Evolutionary conservation across 768 basidiomycete species (phyloP), one percentile per base, ranked within the genome.

Genomic region (Suillus subalutaceus): DNA sequence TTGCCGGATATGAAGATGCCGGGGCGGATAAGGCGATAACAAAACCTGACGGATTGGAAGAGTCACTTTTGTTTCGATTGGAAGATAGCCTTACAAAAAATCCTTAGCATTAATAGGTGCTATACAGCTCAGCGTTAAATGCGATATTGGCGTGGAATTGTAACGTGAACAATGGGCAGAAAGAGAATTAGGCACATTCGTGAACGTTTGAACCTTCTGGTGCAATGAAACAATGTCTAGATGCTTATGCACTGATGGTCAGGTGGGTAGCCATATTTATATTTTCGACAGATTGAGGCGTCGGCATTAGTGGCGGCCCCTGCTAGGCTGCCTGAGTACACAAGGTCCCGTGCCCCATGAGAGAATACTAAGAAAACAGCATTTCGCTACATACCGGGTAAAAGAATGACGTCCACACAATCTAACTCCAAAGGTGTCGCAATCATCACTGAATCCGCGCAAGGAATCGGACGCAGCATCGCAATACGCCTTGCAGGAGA

Each of bases 401-500:
- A 16, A 26, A 2, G 26, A 8, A 43, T 43, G 59, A 13, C 18
- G 6, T 6, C 68, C 50, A 48, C 38, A 16, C 66, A 64, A 56
- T 10, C 38, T 0, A 20, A 23, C n/a, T 26, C 68, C 12, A 78
- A 75, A 64, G 76, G 77, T 2, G 68, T 73, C 44, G 77, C 76
- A 18, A 52, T 79, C 16, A 72, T 79, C 53, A 78, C 76, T 7
- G 77, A 76, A 38, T 70, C 76, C 0, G 75, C 71, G 15, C 73
- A 65, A 30, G 79, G 74, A 12, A 80, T 81, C 26, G 80, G 80
- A 9, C 73, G 73, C 5, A 61, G 62, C 18, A 79, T 80, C 23
- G 78, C 80, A 20, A 65, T 80, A 26, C 70, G 74, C 43, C 77
- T 81, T 18, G 80, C 79, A 1, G 67, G 63, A 7, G 78, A 80